Percentiles rank a stretch among this genome's conserved stretches.
Evolutionary conservation across 257 asterid species (phyloP).

Genomic region (Handroanthus guayacan): DNA sequence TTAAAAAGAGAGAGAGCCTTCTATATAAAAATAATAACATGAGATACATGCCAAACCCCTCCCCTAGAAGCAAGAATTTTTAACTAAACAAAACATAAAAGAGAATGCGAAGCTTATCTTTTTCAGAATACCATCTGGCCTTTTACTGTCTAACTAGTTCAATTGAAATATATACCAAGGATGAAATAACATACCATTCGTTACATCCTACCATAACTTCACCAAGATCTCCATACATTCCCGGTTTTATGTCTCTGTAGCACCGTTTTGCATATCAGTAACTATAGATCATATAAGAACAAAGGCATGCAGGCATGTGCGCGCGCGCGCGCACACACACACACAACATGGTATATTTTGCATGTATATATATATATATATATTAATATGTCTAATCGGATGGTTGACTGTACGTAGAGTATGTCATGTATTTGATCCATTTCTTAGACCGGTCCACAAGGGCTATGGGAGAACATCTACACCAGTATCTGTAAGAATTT

Average conservation of each 20-base stretch:
- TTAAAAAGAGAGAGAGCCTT: not conserved
- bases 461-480: not conserved
- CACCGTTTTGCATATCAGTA: constrained; percentile 55
- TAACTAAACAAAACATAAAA: not conserved
- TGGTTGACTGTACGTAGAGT: not conserved
- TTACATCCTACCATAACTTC: constrained; percentile 74
- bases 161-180: constrained; percentile 57
- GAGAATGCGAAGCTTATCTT: not conserved
- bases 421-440: not conserved
- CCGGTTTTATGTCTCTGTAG: constrained; percentile 74
- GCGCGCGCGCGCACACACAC: too few relatives aligned
- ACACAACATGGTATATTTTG: not conserved
- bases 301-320: not conserved
- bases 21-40: not conserved
- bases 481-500: not conserved
- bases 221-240: constrained; percentile 83
- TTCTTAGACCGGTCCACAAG: not conserved
- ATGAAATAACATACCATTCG: constrained; percentile 56
- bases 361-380: not conserved
- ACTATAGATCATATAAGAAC: constrained; percentile 23
- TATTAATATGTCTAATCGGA: not conserved
- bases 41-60: not conserved
- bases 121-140: not conserved
- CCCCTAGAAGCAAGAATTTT: not conserved
- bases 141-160: not conserved